Evolutionary conservation across 306 rosid genomes (phyloP).

Genomic region (Cotoneaster glaucophyllus): DNA sequence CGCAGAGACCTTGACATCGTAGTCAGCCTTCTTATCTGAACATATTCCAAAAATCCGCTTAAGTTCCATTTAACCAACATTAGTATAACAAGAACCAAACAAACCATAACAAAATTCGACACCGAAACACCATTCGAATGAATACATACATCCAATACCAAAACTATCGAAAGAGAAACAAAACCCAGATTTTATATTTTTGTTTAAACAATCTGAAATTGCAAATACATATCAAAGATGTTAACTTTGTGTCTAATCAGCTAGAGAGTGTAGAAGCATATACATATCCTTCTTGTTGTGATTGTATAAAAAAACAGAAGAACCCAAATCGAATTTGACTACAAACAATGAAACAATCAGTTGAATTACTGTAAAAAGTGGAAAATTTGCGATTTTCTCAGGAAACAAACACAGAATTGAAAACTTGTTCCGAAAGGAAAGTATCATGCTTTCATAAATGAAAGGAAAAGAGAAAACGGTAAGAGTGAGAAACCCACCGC

Average conservation of each 20-base stretch:
- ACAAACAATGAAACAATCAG: background rate
- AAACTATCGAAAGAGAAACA: background rate
- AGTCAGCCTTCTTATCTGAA: constrained; percentile 57
- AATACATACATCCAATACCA: background rate
- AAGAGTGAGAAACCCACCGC: constrained; percentile 32
- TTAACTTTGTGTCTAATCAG: background rate
- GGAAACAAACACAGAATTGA: background rate
- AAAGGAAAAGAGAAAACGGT: background rate
- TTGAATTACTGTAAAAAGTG: background rate
- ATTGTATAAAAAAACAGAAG: background rate
- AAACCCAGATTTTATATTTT: background rate
- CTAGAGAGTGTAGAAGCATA: background rate
- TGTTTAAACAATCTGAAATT: background rate
- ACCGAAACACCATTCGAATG: background rate
- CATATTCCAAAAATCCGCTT: background rate
- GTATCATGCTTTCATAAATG: background rate
- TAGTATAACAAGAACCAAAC: background rate
- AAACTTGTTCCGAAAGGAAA: background rate
- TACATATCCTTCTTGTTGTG: background rate
- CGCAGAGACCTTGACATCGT: constrained; percentile 57
- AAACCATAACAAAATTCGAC: background rate
- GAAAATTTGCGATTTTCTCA: background rate
- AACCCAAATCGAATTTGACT: background rate
- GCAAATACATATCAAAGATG: background rate
- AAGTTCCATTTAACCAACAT: background rate